A percentile compares a stretch with the other conserved stretches of the same genome.
phyloP scores from a whole-genome alignment of 176 grass and related monocot genomes.

The Phoenix dactylifera region DNA sequence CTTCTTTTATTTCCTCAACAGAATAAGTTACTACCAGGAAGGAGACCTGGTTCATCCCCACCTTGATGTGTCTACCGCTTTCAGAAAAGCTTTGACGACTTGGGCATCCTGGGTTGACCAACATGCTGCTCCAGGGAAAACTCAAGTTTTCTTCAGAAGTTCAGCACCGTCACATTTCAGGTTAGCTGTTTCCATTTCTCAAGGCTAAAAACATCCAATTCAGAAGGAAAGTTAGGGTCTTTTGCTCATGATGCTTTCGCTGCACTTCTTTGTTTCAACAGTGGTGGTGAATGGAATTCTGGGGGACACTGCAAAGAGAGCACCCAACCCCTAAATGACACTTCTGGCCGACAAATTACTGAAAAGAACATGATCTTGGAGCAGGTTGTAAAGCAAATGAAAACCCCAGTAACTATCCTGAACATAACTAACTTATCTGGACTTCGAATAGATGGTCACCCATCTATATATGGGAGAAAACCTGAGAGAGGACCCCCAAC shows the following conservation, averaged over 20 bases:
- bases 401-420: slow-evolving; percentile 53
- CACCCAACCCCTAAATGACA: slow-evolving; percentile 42
- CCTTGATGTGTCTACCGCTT: slow-evolving; percentile 57
- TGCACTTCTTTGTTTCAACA: neutral
- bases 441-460: slow-evolving; percentile 74
- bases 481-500: slow-evolving; percentile 7
- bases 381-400: slow-evolving; percentile 51
- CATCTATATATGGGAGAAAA: slow-evolving; percentile 70
- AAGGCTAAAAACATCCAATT: neutral
- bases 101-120: slow-evolving; percentile 75
- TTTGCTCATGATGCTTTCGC: too few relatives aligned
- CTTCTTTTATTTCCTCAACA: slow-evolving; percentile 27
- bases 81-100: slow-evolving; percentile 56
- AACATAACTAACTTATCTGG: slow-evolving; percentile 78
- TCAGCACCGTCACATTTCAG: slow-evolving; percentile 86
- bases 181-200: slow-evolving; percentile 21
- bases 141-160: slow-evolving; percentile 82
- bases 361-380: slow-evolving; percentile 54
- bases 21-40: slow-evolving; percentile 93
- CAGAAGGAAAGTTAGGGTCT: too few relatives aligned
- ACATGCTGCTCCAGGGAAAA: slow-evolving; percentile 39
- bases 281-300: slow-evolving; percentile 79
- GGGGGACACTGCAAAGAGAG: slow-evolving; percentile 79
- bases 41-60: slow-evolving; percentile 43
- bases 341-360: slow-evolving; percentile 20